Evolutionary conservation across 352 stramenopile species (phyloP), one percentile per base, ranked within the genome.

Genomic region (Globisporangium apiculatum): DNA sequence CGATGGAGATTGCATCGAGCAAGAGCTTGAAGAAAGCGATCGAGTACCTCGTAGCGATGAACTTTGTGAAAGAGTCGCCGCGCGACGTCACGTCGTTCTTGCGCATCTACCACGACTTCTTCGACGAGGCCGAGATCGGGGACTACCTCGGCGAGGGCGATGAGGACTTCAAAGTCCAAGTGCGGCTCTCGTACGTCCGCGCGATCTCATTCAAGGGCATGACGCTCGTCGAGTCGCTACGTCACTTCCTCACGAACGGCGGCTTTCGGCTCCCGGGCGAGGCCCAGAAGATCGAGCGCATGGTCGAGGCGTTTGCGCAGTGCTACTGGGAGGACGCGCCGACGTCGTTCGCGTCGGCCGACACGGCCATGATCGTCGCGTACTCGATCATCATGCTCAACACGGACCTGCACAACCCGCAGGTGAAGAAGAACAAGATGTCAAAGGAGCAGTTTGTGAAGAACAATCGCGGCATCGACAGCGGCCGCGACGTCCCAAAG

Each of bases 181-280:
- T 99, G 62, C 89, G 96, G 4, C 83, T 98, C 58, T 91, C 94
- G 24, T 99, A 98, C 55, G 86, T 98, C 5, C 85, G 96, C 43
- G 95, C 94, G 0, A 98, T 98, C 48, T 98, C 86, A 15, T 99
- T 99, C 77, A 96, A 97, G 57, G 96, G 94, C 1, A 98, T 99
- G 93, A 98, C 92, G 35, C 79, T 99, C 17, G 96, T 99, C 15
- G 83, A 98, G 68, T 98, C 94, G 5, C 72, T 99, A 5, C 81
- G 97, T 1, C 93, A 99, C 67, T 98, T 99, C 45, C 73, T 99
- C 31, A 99, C 97, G 10, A 96, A 96, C 57, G 96, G 96, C 66
- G 97, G 97, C 0, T 99, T 99, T 61, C 88, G 88, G 24, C 71
- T 99, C 7, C 97, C 97, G 40, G 97, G 97, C 8, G 97, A 99